Evolutionary conservation across 768 basidiomycete genomes (phyloP), one percentile per base, ranked within the genome.

Genomic region (Pleurotus giganteus): DNA sequence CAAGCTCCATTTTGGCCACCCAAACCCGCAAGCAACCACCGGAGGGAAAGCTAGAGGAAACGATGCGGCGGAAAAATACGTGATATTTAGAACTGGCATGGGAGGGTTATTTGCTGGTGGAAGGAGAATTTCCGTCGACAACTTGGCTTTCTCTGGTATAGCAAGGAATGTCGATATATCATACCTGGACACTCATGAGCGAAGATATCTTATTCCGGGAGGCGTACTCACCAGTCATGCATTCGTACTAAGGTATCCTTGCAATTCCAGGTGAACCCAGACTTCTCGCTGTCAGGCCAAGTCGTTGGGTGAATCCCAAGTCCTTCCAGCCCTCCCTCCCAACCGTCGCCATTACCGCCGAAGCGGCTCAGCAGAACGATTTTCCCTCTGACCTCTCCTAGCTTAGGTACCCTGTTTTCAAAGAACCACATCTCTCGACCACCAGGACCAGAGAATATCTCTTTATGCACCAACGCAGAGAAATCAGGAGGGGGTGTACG

Each of bases 281-380:
- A 69, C 61, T 80, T 83, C 29, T 68, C 72, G 60, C 84, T 91
- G 69, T 97, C 86, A 0, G 92, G 93, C 94, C 94, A 98, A 1
- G 70, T 74, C 1, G 80, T 81, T 4, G 94, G 93, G 61, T 93
- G 90, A n/a, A 98, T 89, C 1, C 94, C 94, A 58, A 94, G 71
- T 2, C 85, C 89, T 47, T 88, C 82, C 7, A 80, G 60, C 2
- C 81, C 85, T 19, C 76, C 74, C 59, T 86, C 79, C 92, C 91
- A 94, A 0, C 78, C 86, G 7, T 71, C 70, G 2, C 84, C 81
- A 58, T 85, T 75, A 1, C 78, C 83, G 0, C 90, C 89, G 63
- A 97, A 97, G 17, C 94, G 83, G 59, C 89, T 92, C 64, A 96
- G 83, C 74, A 98, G 68, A 28, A 97, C 78, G 7, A 85, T 85